Base-by-base conservation (phyloP, 352 stramenopile species). In the Globisporangium nunn region DNA sequence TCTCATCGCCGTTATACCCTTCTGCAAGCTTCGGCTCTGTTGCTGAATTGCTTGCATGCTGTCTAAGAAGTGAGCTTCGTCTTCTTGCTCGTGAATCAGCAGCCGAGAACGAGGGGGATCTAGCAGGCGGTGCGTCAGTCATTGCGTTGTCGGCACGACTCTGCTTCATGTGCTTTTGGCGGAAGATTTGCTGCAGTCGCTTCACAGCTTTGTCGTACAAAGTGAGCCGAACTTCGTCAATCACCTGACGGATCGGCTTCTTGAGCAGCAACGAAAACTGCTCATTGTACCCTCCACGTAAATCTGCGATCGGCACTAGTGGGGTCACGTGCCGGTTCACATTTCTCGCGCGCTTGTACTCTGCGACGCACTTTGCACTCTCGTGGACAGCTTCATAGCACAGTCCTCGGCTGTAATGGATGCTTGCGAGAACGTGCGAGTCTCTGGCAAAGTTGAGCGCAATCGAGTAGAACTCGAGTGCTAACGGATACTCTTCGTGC, bases 341-440 rank as follows among this genome's bases (percentile, higher is more conserved):
- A 18, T 82, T 90, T 6, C 72, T 58, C 12, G 77, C 80, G 14
- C 80, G 80, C 43, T 90, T 90, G 56, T 76, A 90, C 57, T 90
- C 80, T 1, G 70, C 70, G 28, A 69, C 58, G 30, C 75, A 87
- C 29, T 78, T 79, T 30, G 58, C 54, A 31, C 69, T 57, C 46
- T 88, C 74, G 10, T 74, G 70, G 0, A 86, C 54, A 4, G 77
- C 69, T 31, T 85, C 71, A 29, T 70, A 81, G 52, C 80, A 90
- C 10, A 88, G 54, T 0, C 73, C 80, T 30, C 83, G 70, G 17
- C 80, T 72, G 56, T 85, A 86, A 43, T 81, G 64, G 15, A 88
- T 68, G 1, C 61, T 59, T 8, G 78, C 75, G 14, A 87, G 49
- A 30, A 81, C 64, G 40, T 74, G 64, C 37, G 80, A 87, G 50